Evolutionary conservation across 768 basidiomycete species (phyloP).

Genomic region (Lactarius sanguifluus): DNA sequence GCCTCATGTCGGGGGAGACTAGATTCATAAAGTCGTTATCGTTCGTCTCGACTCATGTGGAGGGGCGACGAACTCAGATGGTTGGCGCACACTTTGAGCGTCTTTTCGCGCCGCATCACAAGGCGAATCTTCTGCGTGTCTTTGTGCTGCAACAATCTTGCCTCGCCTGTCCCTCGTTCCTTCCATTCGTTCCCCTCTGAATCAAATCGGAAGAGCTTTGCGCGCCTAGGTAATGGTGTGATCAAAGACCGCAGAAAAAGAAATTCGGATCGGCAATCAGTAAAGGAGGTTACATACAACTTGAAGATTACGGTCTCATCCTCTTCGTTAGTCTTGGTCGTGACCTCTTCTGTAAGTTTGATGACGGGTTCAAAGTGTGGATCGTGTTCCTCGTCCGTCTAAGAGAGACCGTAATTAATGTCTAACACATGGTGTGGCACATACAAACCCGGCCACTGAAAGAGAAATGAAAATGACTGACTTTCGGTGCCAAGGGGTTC

Average conservation of each 20-base stretch:
- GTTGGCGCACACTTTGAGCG: conserved; percentile 98
- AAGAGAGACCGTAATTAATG: conserved; percentile 25
- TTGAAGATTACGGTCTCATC: conserved; percentile 93
- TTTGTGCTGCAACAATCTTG: conserved; percentile 87
- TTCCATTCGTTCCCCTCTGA: conserved; percentile 85
- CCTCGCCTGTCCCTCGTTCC: conserved; percentile 95
- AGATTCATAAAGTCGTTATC: conserved; percentile 15
- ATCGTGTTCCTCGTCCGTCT: conserved; percentile 75
- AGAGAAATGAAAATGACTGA: conserved; percentile 39
- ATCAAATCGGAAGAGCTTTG: conserved; percentile 97
- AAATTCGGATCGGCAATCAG: conserved; percentile 22
- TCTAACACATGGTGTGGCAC: conserved; percentile 18
- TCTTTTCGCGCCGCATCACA: conserved; percentile 99
- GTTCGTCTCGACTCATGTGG: not conserved
- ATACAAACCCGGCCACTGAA: not conserved
- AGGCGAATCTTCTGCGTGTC: conserved; percentile 88
- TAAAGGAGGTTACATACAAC: conserved; percentile 62
- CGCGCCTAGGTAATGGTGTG: conserved; percentile 60
- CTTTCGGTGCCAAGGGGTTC: conserved; percentile 72
- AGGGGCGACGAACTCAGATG: conserved; percentile 66
- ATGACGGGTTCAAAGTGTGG: conserved; percentile 95
- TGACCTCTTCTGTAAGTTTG: conserved; percentile 93
- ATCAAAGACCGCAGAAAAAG: conserved; percentile 22
- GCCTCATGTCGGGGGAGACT: conserved; percentile 89
- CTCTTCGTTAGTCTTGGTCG: conserved; percentile 93